Evolutionary conservation across 164 flowering plant species (phyloP), one percentile per base, ranked within the genome.

Genomic region (Amborella trichopoda): DNA sequence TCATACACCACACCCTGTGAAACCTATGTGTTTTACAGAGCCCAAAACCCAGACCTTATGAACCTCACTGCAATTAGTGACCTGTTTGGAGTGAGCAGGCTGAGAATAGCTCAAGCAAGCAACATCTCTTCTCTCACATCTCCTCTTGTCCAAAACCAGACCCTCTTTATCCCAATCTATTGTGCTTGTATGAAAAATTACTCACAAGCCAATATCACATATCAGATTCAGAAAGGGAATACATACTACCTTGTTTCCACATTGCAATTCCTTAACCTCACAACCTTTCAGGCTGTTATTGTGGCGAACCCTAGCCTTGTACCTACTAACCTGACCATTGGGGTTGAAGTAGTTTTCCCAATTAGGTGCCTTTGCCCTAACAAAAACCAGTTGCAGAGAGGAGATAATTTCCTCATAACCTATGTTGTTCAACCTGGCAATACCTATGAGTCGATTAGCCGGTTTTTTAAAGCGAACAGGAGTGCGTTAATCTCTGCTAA

Each of bases 351-450:
- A 2, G 18, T 59, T 21, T 78, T 89, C 27, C 97, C 97, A 0
- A 58, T 89, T 38, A 83, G 83, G 26, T 89, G 97, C 71, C 71
- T 62, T 67, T 89, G 97, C 50, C 88, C 90, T 0, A 63, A 66
- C 50, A 27, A n/a, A 24, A 65, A 69, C 60, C 79, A 64, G 52
- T 4, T 51, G 54, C 42, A 20, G 32, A 71, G 64, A 21, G 28
- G 32, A 4, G 48, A 62, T 25, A 80, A 62, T 40, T 71, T 27
- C 53, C 68, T 89, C 8, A 57, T 89, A 26, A 70, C 78, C 28
- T 83, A 85, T 48, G 86, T 83, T 25, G 56, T 72, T 28, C 95
- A 79, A 38, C 79, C 88, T 10, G 52, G 68, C 21, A 95, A 89
- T 52, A 76, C 17, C 34, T 25, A 82, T 1, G 24, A 66, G 41